These are phyloP conservation scores for Vaccinium vitisidaea DNA, from an alignment of 148 eudicot species.

Conservation along the genomic window DNA sequence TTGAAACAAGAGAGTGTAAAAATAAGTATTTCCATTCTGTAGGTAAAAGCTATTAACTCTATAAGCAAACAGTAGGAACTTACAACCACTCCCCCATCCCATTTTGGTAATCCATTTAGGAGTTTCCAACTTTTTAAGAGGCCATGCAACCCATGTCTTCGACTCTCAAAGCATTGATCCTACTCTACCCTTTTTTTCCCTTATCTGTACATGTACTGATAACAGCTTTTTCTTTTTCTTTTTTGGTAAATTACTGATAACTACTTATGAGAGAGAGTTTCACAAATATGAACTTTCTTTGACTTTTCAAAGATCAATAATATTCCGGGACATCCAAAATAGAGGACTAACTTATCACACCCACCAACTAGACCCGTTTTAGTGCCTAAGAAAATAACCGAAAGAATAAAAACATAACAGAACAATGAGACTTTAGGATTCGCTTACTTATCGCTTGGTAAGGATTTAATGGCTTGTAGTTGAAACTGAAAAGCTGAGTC, in stretches of 20 bases:
- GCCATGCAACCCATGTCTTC: neutral
- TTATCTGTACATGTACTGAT: neutral
- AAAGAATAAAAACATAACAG: neutral
- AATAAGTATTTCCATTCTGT: neutral
- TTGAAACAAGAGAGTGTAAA: neutral
- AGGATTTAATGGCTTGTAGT: conserved; percentile 53
- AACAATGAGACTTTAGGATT: neutral
- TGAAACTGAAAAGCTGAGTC: conserved; percentile 53
- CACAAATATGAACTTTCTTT: neutral
- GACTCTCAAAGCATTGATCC: neutral
- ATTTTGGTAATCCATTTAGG: neutral
- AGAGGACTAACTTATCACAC: neutral
- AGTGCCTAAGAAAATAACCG: neutral
- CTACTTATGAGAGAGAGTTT: neutral
- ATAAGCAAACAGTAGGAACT: neutral
- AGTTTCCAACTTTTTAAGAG: neutral
- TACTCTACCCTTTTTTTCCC: neutral
- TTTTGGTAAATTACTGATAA: neutral
- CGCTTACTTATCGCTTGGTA: conserved; percentile 45
- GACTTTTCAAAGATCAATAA: neutral
- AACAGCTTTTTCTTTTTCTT: too few relatives aligned
- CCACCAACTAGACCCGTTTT: neutral
- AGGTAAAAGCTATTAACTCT: neutral
- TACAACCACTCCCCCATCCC: neutral
- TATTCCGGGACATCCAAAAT: neutral